These are phyloP conservation scores for Suhomyces bokatorum DNA, from an alignment of 1,139 yeast species.

Conservation along the genomic window DNA sequence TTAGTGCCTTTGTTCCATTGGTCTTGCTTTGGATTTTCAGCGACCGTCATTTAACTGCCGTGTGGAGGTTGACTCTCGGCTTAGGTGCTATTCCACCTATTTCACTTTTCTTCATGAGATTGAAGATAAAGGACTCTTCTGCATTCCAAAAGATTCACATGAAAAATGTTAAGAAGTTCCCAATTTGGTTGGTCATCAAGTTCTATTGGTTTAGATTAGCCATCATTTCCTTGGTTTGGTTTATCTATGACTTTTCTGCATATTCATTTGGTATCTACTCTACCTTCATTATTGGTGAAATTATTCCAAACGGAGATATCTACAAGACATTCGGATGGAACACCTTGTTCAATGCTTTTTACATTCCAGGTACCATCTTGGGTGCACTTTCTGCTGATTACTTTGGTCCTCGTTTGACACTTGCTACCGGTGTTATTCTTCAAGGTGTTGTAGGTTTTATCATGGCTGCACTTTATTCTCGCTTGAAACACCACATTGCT, in stretches of 20 bases:
- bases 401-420: constrained; percentile 82
- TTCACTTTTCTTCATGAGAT: constrained; percentile 71
- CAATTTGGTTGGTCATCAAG: constrained; percentile 68
- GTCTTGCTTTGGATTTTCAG: constrained; percentile 83
- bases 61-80: constrained; percentile 92
- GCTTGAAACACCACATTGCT: constrained; percentile 61
- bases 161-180: constrained; percentile 58
- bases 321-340: constrained; percentile 90
- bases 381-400: constrained; percentile 86
- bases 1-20: constrained; percentile 82
- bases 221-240: constrained; percentile 81
- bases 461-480: constrained; percentile 71
- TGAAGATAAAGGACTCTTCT: constrained; percentile 71
- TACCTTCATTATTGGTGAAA: constrained; percentile 56
- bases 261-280: constrained; percentile 89
- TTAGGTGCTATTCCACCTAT: constrained; percentile 91
- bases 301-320: constrained; percentile 63
- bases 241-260: constrained; percentile 82
- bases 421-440: constrained; percentile 62
- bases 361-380: constrained; percentile 83
- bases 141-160: constrained; percentile 70
- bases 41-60: constrained; percentile 66
- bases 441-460: constrained; percentile 85
- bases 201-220: constrained; percentile 82
- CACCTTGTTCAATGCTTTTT: constrained; percentile 81